Base-by-base conservation (phyloP, 2,329 filamentous ascomycete genomes). In the Diplodia sapinea region DNA sequence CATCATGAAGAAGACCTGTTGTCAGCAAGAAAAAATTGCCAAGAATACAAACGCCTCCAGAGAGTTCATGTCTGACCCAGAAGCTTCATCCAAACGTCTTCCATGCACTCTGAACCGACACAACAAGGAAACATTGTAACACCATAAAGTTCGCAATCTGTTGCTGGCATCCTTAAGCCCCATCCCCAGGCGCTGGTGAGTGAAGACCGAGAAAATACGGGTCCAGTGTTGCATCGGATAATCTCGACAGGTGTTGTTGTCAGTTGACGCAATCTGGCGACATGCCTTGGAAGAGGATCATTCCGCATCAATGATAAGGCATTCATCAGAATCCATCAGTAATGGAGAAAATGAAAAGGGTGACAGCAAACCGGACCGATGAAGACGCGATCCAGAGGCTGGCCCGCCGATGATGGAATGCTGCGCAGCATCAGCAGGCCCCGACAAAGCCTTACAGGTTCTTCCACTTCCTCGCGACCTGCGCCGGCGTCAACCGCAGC, bases 401-500 rank as follows among this genome's bases (percentile, higher is more conserved):
- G 36, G 36, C 31, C 31, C 31, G 31, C 31, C 31, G 31, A 33
- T 33, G 31, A 9, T 33, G 7, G 26, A 26, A 26, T 26, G 26
- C 26, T 26, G 26, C 26, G 26, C 26, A 26, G 26, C 3, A 26
- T 4, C 26, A 26, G 26, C 26, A 26, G 26, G 26, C 26, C 26
- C 23, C 26, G 26, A 26, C 26, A 26, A 26, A 26, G 26, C 36
- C 9, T 13, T 3, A 66, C n/a, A 66, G 20, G 13, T 33, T 49
- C 26, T 38, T 66, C 38, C 40, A 66, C 52, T 51, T 66, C 51
- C 23, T 49, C 38, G 63, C 63, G 23, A 50, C 52, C 52, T 66
- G 63, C 40, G 49, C 52, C 9, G 51, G 15, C 23, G 36, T n/a
- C 50, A 66, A n/a, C 38, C 49, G 1, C 3, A 65, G 9, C 6